A percentile compares a stretch with the other conserved stretches of the same genome.
These are phyloP conservation scores for Cocos nucifera DNA, from an alignment of 176 grass and related monocot species.

Conservation along the genomic window DNA sequence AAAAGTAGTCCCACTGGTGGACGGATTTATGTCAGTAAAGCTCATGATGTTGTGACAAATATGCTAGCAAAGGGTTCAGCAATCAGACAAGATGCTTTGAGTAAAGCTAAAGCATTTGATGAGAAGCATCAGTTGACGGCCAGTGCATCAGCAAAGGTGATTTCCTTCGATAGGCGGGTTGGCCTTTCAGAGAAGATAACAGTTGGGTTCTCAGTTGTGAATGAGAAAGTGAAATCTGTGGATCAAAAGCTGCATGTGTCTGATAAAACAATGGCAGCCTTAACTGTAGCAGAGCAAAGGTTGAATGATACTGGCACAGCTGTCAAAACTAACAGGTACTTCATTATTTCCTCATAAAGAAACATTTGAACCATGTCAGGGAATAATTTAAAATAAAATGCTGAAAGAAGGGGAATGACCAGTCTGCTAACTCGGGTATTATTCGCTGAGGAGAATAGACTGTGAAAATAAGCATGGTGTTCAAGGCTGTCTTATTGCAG, in stretches of 20 bases:
- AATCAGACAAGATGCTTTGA: constrained; percentile 86
- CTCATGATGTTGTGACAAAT: constrained; percentile 75
- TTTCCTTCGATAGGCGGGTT: constrained; percentile 80
- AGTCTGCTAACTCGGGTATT: too few species aligned
- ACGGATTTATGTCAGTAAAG: constrained; percentile 58
- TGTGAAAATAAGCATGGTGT: too few species aligned
- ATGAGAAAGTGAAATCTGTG: constrained; percentile 87
- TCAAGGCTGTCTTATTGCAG: too few species aligned
- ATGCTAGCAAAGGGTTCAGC: constrained; percentile 78
- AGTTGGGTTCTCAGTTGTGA: constrained; percentile 70
- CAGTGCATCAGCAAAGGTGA: constrained; percentile 71
- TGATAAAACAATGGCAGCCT: constrained; percentile 83
- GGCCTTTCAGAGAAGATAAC: constrained; percentile 82
- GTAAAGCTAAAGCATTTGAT: constrained; percentile 94
- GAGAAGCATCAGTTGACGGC: constrained; percentile 71
- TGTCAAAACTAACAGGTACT: constrained; percentile 83
- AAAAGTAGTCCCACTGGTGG: constrained; percentile 39
- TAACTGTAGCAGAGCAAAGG: constrained; percentile 77
- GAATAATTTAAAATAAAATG: too few species aligned
- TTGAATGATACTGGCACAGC: constrained; percentile 88
- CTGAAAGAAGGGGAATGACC: too few species aligned
- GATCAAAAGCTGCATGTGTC: constrained; percentile 87
- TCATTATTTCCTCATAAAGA: constrained; percentile 12
- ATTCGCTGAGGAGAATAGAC: too few species aligned
- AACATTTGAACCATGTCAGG: not conserved